A percentile compares a stretch with the other conserved stretches of the same genome.
Evolutionary conservation across 805 yeast species (phyloP).

Genomic region (Debaryomyces castellii): DNA sequence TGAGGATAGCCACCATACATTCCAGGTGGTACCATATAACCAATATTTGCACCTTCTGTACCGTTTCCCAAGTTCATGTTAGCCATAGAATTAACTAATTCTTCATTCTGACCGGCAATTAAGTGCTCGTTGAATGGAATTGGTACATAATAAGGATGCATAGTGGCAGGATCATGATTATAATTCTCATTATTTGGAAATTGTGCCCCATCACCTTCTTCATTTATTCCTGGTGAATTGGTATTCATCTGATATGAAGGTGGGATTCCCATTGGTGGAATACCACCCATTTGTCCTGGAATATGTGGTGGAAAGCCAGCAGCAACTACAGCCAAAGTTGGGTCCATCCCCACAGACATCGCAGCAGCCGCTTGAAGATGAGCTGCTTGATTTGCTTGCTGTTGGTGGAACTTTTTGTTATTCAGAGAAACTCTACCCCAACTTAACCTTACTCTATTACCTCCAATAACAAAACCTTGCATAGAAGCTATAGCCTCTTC

Average conservation of each 20-base stretch:
- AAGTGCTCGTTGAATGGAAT: constrained; percentile 2
- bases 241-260: constrained; percentile 3
- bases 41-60: constrained; percentile 2
- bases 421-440: constrained; percentile 69
- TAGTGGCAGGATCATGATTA: not conserved
- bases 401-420: constrained; percentile 33
- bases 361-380: constrained; percentile 38
- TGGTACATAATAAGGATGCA: constrained; percentile 7
- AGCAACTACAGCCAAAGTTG: constrained; percentile 26
- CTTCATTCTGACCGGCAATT: constrained; percentile 8
- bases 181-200: not conserved
- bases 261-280: constrained; percentile 12
- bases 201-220: not conserved
- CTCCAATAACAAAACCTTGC: constrained; percentile 90
- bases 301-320: constrained; percentile 17
- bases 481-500: constrained; percentile 81
- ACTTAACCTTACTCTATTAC: constrained; percentile 75
- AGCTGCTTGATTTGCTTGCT: constrained; percentile 31
- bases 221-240: not conserved
- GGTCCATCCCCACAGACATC: constrained; percentile 40
- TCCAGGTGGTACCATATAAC: constrained; percentile 14
- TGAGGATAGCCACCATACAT: constrained; percentile 15
- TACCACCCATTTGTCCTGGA: constrained; percentile 12
- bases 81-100: constrained; percentile 12
- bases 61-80: constrained; percentile 11